A percentile compares a stretch with the other conserved stretches of the same genome.
phyloP scores from a whole-genome alignment of 345 rosid species.

The Isatis tinctoria region DNA sequence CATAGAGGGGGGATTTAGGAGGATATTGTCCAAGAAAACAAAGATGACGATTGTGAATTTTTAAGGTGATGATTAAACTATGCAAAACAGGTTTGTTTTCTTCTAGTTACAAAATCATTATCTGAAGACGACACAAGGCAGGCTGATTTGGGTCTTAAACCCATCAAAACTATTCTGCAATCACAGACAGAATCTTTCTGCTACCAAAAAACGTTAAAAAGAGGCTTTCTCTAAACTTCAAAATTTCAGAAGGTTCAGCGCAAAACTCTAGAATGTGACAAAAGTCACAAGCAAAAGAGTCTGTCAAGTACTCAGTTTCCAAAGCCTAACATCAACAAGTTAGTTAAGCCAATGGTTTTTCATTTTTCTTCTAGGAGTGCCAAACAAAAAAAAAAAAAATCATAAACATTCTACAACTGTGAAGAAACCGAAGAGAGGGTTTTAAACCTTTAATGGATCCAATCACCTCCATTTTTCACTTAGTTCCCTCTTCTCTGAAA shows the following conservation, averaged over 20 bases:
- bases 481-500: slow-evolving; percentile 89
- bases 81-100: not conserved
- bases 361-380: slow-evolving; percentile 1
- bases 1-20: not conserved
- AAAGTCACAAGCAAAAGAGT: slow-evolving; percentile 11
- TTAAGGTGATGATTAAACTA: not conserved
- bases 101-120: not conserved
- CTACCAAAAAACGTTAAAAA: not conserved
- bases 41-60: not conserved
- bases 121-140: slow-evolving; percentile 2
- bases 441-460: not conserved
- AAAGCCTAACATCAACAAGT: slow-evolving; percentile 20
- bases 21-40: not conserved
- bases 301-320: slow-evolving; percentile 17
- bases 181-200: not conserved
- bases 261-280: slow-evolving; percentile 20
- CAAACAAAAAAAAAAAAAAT: not conserved
- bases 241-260: not conserved
- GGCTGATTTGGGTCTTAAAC: slow-evolving; percentile 9
- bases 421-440: not conserved
- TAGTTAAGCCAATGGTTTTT: slow-evolving; percentile 16
- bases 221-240: slow-evolving; percentile 17
- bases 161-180: not conserved
- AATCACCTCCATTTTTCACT: slow-evolving; percentile 84
- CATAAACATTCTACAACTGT: slow-evolving; percentile 20